Evolutionary conservation across 768 basidiomycete species (phyloP), one percentile per base, ranked within the genome.

Genomic region (Wakefieldia striispora): DNA sequence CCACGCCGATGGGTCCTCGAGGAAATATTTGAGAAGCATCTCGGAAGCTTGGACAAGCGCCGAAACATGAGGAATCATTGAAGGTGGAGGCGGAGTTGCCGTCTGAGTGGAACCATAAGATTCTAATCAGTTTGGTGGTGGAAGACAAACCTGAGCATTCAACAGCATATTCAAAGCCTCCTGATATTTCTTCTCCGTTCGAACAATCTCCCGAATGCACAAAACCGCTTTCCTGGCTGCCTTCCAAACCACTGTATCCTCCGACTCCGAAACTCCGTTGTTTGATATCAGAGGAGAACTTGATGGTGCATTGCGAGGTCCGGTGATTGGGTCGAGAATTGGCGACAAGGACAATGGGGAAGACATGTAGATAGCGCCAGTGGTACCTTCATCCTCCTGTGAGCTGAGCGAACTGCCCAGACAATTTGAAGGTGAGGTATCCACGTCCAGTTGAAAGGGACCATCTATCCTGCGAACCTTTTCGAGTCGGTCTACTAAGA

Each of bases 1-100:
- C 72, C 75, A 78, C 3, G 81, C 81, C 38, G 82, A 84, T 13
- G 84, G 85, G 46, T 86, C 83, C 38, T 74, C 72, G 29, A 79
- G 73, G 60, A 84, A 75, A n/a, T 67, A 66, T 17, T 65, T 65
- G n/a, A 83, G 55, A 36, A 85, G 69, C 16, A 64, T 64, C 44
- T 78, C 73, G 24, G 83, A 85, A 17, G 72, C 77, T 16, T 61
- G 57, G 31, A 82, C 69, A 11, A 87, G 74, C 8, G 70, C 73
- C 16, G 72, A 77, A 13, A 82, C 67, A 54, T 85, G 77, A 10
- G 72, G 61, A 19, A 75, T 59, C 72, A 86, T 77, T 13, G 77
- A 67, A 16, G 78, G 66, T 8, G 83, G 78, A 19, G 81, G 78
- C 1, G 74, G 70, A 7, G 74, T 63, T 8, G 65, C 24, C 37